A percentile compares a stretch with the other conserved stretches of the same genome.
phyloP scores from a whole-genome alignment of 1,284 basidiomycete genomes.

The Ganoderma lingzhi region DNA sequence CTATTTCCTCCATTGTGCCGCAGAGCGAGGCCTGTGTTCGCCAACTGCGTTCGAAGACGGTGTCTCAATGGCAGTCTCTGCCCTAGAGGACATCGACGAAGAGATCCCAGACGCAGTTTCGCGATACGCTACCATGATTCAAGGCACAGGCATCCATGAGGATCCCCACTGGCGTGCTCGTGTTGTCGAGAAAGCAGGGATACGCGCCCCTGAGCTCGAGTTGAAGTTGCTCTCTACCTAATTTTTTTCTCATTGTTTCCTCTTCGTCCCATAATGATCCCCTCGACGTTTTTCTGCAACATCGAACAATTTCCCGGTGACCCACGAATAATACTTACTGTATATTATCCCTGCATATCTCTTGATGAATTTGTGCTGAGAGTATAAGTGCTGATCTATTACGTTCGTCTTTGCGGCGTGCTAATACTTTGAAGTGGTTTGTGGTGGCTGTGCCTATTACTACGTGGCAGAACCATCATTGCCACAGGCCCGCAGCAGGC shows the following conservation, averaged over 20 bases:
- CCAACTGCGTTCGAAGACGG: background rate
- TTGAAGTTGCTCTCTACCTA: background rate
- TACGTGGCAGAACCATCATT: background rate
- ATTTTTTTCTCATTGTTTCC: background rate
- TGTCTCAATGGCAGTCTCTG: background rate
- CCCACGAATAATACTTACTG: too few species aligned
- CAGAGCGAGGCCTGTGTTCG: background rate
- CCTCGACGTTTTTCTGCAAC: too few species aligned
- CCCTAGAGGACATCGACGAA: background rate
- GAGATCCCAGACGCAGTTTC: background rate
- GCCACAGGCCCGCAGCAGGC: background rate
- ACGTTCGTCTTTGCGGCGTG: too few species aligned
- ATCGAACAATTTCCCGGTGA: too few species aligned
- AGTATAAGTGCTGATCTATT: too few species aligned
- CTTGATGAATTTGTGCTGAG: too few species aligned
- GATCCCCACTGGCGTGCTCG: background rate
- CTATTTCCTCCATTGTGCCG: background rate
- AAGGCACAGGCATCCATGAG: background rate
- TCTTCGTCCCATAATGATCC: too few species aligned
- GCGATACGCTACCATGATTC: background rate
- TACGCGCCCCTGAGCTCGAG: background rate
- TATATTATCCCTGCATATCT: too few species aligned
- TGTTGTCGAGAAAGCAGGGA: background rate
- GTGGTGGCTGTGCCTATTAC: background rate
- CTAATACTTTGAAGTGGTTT: too few species aligned